Conservation (phyloP, 108 stramenopile genomes). For the Cyclotella sp. region DNA sequence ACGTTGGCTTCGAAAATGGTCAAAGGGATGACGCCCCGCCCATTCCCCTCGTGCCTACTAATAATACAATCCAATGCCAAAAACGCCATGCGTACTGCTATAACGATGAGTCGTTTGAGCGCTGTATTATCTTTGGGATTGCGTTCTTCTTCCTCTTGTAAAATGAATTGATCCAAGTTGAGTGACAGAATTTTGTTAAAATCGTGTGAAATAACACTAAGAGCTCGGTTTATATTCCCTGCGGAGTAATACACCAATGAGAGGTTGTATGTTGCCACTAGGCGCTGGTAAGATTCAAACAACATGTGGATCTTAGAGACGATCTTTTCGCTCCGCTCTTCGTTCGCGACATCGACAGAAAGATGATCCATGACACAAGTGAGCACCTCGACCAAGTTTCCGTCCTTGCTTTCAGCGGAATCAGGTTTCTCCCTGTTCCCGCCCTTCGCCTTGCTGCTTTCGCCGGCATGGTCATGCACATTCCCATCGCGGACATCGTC, state of each 20-base stretch:
- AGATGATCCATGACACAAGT: background rate
- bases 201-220: background rate
- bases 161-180: background rate
- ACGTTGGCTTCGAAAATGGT: background rate
- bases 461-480: background rate
- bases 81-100: slow-evolving; percentile 28
- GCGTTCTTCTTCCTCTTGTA: background rate
- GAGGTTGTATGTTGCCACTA: slow-evolving; percentile 24
- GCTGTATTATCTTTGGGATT: background rate
- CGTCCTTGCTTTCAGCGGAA: background rate
- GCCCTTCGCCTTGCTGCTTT: background rate
- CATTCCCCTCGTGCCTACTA: slow-evolving; percentile 27
- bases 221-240: slow-evolving; percentile 3
- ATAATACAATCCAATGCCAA: slow-evolving; percentile 41
- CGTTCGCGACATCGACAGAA: background rate
- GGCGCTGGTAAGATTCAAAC: background rate
- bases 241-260: slow-evolving; percentile 16
- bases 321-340: background rate
- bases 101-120: background rate
- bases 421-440: background rate
- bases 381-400: background rate
- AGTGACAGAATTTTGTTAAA: background rate
- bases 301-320: background rate
- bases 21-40: slow-evolving; percentile 22
- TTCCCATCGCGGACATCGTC: background rate